Base-by-base conservation (phyloP, 352 stramenopile genomes). In the Phytophthora pseudosyringae region DNA sequence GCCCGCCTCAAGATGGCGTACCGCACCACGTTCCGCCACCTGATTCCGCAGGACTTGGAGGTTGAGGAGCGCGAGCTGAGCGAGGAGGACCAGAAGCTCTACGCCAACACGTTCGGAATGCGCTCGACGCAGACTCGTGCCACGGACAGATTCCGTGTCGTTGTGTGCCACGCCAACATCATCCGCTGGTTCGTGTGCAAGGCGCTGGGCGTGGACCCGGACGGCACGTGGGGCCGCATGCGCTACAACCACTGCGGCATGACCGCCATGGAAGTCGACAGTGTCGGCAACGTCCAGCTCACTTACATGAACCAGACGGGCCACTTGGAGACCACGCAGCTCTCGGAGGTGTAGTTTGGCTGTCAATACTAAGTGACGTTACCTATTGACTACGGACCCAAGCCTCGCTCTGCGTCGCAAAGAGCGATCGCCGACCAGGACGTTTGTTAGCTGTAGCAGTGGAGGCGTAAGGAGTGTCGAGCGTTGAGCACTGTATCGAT, bases 141-240 rank as follows among this genome's bases (percentile, higher is more conserved):
- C 43, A 82, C 59, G 59, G 84, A 63, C 60, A 65, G 55, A 41
- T 92, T 88, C 71, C 80, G 79, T 29, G 41, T 90, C 16, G 53
- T 90, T 10, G 78, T 89, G 38, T 88, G 81, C 53, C 81, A 90
- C 64, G 77, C 82, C 47, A 91, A 89, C 68, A 83, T 88, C 56
- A 90, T 92, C 52, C 81, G 80, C 18, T 90, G 78, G 78, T 88
- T 92, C 35, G 67, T 88, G 31, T 90, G 81, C 75, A 81, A 83
- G 47, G 70, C 80, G n/a, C 48, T 92, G 4, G 81, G 81, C 25
- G 74, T 89, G 6, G 77, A 87, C 38, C 81, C 80, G 5, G 77
- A 89, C 31, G 78, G 80, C 36, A 86, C 73, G 56, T 91, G 82
- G 82, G 82, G 82, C 5, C 80, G 76, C 64, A 89, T 91, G 82